Evolutionary conservation across 164 flowering plant species (phyloP).

Genomic region (Chimonanthus salicifolius): DNA sequence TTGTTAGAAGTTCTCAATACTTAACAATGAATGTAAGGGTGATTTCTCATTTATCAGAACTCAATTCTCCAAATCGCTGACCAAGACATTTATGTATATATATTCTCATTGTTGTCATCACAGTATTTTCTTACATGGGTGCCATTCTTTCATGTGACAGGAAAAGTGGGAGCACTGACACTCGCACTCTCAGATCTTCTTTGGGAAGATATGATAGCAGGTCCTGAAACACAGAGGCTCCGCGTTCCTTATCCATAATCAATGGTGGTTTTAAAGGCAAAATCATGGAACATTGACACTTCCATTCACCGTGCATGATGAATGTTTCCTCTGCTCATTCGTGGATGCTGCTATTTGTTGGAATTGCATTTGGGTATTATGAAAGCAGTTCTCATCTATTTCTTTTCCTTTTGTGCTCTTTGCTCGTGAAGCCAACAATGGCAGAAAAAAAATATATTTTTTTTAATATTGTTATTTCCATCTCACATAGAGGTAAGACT

Average conservation of each 20-base stretch:
- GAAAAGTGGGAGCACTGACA: slow-evolving; percentile 76
- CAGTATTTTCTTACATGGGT: background rate
- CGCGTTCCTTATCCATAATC: slow-evolving; percentile 41
- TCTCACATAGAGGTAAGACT: no score
- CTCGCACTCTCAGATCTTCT: slow-evolving; percentile 70
- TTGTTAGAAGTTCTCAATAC: no score
- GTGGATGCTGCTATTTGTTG: background rate
- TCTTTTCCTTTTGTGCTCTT: background rate
- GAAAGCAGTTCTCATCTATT: background rate
- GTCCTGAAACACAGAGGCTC: slow-evolving; percentile 57
- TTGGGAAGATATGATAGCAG: slow-evolving; percentile 81
- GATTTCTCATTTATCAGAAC: no score
- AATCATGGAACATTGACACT: slow-evolving; percentile 22
- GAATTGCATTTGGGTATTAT: background rate
- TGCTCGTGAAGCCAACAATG: background rate
- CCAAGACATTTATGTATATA: no score
- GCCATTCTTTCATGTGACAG: slow-evolving; percentile 24
- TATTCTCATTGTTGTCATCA: background rate
- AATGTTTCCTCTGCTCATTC: background rate
- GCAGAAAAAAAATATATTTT: background rate
- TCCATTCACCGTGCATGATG: background rate
- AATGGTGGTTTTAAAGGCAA: slow-evolving; percentile 46
- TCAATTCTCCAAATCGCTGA: no score
- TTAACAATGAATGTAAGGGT: no score
- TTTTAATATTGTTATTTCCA: no score